Percentiles rank a stretch among this genome's conserved stretches.
phyloP scores from a whole-genome alignment of 768 basidiomycete genomes.

The Hericium erinaceus region DNA sequence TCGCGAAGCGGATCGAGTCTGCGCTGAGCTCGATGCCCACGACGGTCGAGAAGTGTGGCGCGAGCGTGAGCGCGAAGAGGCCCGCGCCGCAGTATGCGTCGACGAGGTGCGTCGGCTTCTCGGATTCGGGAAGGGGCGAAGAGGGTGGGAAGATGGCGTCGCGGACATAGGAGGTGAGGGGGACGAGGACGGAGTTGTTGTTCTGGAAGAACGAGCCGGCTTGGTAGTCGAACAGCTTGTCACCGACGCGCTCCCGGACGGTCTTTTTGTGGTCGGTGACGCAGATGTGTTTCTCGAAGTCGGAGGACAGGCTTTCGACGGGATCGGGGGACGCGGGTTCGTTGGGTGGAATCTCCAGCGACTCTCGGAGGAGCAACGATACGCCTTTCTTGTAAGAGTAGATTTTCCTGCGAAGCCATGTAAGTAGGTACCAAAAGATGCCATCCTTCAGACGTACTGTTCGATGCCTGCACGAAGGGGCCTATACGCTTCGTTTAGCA shows the following conservation, averaged over 20 bases:
- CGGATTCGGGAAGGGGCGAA: conserved; percentile 1
- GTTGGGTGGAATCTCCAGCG: conserved; percentile 31
- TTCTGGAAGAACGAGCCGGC: conserved; percentile 96
- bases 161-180: conserved; percentile 74
- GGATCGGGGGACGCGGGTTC: conserved; percentile 14
- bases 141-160: conserved; percentile 50
- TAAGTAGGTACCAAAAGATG: neutral
- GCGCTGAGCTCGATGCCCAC: conserved; percentile 82
- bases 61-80: conserved; percentile 79
- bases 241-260: conserved; percentile 79
- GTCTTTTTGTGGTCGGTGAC: conserved; percentile 73
- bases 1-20: conserved; percentile 62
- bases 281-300: conserved; percentile 59
- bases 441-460: conserved; percentile 34
- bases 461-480: conserved; percentile 57
- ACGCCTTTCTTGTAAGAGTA: conserved; percentile 78
- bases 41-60: conserved; percentile 59
- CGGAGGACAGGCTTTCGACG: conserved; percentile 28
- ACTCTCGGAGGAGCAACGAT: conserved; percentile 86
- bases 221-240: conserved; percentile 73
- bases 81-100: conserved; percentile 93
- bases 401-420: conserved; percentile 47
- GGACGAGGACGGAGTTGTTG: conserved; percentile 86
- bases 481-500: conserved; percentile 61
- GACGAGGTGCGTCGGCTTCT: conserved; percentile 71